Percentiles rank a stretch among this genome's conserved stretches.
Evolutionary conservation across 176 grass and related monocot genomes (phyloP).

Genomic region (Aegilops longissima): DNA sequence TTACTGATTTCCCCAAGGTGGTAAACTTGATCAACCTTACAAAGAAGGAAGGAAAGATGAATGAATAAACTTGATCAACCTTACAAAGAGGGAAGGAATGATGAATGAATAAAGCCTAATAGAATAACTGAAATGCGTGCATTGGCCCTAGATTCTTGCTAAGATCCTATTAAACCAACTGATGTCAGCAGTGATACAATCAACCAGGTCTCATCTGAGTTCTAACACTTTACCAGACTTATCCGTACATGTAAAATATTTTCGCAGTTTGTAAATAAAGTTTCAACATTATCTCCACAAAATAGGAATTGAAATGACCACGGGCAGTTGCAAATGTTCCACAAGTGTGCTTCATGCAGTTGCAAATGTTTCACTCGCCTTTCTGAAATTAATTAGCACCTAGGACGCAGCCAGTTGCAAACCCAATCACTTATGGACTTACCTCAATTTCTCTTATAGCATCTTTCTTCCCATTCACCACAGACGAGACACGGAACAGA

Average conservation of each 20-base stretch:
- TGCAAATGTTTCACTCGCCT: neutral
- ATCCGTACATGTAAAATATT: conserved; percentile 4
- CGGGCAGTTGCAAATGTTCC: neutral
- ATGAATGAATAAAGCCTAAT: conserved; percentile 24
- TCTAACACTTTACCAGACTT: neutral
- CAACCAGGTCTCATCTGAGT: neutral
- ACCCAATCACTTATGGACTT: conserved; percentile 1
- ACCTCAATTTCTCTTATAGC: conserved; percentile 93
- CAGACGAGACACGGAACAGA: conserved; percentile 75
- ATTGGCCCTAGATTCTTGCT: conserved; percentile 15
- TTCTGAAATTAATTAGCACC: conserved; percentile 6
- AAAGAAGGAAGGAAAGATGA: conserved; percentile 35
- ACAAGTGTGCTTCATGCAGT: neutral
- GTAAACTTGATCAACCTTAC: conserved; percentile 82
- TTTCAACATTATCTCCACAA: neutral
- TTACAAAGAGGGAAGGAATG: conserved; percentile 43
- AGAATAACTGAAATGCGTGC: neutral
- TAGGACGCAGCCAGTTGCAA: conserved; percentile 1
- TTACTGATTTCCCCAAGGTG: conserved; percentile 54
- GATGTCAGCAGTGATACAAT: neutral
- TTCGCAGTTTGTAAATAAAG: conserved; percentile 3
- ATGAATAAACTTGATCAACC: conserved; percentile 74
- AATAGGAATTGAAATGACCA: conserved; percentile 1
- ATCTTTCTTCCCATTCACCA: conserved; percentile 95
- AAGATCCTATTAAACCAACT: conserved; percentile 6